A percentile compares a stretch with the other conserved stretches of the same genome.
Evolutionary conservation across 306 rosid species (phyloP).

Genomic region (Glycine tomentella): DNA sequence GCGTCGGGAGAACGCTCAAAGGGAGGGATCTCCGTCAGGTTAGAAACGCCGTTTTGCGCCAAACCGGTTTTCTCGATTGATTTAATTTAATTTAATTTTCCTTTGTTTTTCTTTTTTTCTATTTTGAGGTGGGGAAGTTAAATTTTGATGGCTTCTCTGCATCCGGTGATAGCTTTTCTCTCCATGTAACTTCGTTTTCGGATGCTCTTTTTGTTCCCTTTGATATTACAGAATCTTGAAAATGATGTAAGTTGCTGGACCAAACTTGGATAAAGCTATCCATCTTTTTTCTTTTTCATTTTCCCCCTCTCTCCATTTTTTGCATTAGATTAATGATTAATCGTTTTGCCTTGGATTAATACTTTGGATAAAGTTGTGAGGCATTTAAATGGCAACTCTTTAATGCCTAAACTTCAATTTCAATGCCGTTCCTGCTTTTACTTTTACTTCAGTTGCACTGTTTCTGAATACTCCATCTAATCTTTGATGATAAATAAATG

Average conservation of each 20-base stretch:
- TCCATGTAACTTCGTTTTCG: slow-evolving; percentile 15
- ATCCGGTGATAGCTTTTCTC: slow-evolving; percentile 12
- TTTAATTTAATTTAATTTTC: neutral
- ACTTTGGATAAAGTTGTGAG: neutral
- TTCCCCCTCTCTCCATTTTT: neutral
- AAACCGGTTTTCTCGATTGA: slow-evolving; percentile 88
- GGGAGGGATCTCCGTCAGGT: slow-evolving; percentile 95
- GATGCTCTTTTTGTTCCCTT: slow-evolving; percentile 19
- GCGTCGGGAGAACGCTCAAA: slow-evolving; percentile 88
- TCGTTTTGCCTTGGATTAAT: neutral
- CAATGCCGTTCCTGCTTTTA: neutral
- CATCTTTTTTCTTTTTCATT: neutral
- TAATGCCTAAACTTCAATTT: neutral
- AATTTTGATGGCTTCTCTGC: slow-evolving; percentile 40
- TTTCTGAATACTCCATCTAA: neutral
- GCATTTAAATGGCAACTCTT: neutral
- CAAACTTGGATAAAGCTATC: slow-evolving; percentile 3
- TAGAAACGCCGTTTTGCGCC: slow-evolving; percentile 81
- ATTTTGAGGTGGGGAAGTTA: slow-evolving; percentile 36
- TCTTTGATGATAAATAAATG: neutral
- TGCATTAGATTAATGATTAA: neutral
- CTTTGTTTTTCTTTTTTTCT: neutral
- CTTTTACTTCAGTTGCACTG: neutral
- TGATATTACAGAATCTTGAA: slow-evolving; percentile 28
- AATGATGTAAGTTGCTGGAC: neutral